Percentiles rank a stretch among this genome's conserved stretches.
phyloP scores from a whole-genome alignment of 768 basidiomycete species.

The Tulasnella sp. region DNA sequence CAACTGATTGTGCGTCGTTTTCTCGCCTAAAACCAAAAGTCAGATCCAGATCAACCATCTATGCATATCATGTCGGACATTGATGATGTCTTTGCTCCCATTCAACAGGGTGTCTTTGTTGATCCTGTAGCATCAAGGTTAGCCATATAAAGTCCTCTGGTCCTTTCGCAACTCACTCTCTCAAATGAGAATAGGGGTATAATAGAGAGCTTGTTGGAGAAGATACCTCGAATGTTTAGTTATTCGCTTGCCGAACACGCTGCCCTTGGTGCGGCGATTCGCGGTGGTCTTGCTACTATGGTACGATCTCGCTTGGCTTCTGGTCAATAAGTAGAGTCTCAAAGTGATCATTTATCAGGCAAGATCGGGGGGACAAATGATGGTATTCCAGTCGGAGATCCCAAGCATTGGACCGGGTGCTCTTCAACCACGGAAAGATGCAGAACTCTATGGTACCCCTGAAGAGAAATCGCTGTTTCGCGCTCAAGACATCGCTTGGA shows the following conservation, averaged over 20 bases:
- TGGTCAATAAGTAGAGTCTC: slow-evolving; percentile 38
- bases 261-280: slow-evolving; percentile 66
- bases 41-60: slow-evolving; percentile 36
- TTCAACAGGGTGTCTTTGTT: slow-evolving; percentile 60
- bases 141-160: slow-evolving; percentile 20
- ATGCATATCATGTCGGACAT: slow-evolving; percentile 80
- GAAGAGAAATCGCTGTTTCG: slow-evolving; percentile 73
- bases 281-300: slow-evolving; percentile 56
- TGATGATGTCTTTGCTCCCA: slow-evolving; percentile 82
- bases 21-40: slow-evolving; percentile 24
- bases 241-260: slow-evolving; percentile 38
- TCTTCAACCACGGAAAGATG: slow-evolving; percentile 45
- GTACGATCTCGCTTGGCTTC: slow-evolving; percentile 27
- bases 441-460: slow-evolving; percentile 61
- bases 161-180: background rate
- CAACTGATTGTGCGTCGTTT: background rate
- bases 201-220: slow-evolving; percentile 52
- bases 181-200: slow-evolving; percentile 32
- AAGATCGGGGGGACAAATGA: slow-evolving; percentile 53
- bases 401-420: slow-evolving; percentile 65
- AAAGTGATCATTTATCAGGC: background rate
- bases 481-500: slow-evolving; percentile 70
- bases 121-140: slow-evolving; percentile 60
- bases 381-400: slow-evolving; percentile 55
- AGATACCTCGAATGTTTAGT: slow-evolving; percentile 50